These are phyloP conservation scores for Endoconidiophora polonica DNA, from an alignment of 2,329 filamentous ascomycete species.

Conservation along the genomic window DNA sequence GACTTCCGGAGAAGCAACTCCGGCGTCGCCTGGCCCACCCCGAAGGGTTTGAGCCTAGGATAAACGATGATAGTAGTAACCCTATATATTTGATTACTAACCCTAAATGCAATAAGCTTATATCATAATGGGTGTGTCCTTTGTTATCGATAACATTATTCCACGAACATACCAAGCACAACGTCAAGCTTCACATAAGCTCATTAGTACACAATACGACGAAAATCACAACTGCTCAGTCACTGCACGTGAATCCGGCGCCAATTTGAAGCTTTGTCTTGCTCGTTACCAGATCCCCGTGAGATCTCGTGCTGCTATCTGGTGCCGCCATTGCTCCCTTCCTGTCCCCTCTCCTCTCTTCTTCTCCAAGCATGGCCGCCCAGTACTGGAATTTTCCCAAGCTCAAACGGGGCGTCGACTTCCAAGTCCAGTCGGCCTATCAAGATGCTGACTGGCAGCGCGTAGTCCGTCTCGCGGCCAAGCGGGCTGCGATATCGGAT, in stretches of 20 bases:
- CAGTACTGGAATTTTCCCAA: slow-evolving; percentile 16
- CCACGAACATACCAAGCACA: too few species aligned
- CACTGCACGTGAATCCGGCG: too few species aligned
- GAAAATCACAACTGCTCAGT: too few species aligned
- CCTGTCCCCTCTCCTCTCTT: neutral
- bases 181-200: too few species aligned
- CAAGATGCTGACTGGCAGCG: slow-evolving; percentile 35
- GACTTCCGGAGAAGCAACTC: too few species aligned
- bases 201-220: neutral
- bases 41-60: too few species aligned
- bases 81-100: too few species aligned
- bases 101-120: too few species aligned
- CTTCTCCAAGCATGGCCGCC: slow-evolving; percentile 1
- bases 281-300: neutral
- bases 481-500: slow-evolving; percentile 27
- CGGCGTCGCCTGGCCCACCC: too few species aligned
- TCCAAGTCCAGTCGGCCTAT: slow-evolving; percentile 39
- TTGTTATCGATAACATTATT: too few species aligned
- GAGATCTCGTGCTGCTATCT: neutral
- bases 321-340: neutral
- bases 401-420: slow-evolving; percentile 34
- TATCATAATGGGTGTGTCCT: too few species aligned
- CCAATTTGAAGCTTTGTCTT: neutral
- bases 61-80: too few species aligned
- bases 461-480: slow-evolving; percentile 35